Percentiles rank a stretch among this genome's conserved stretches.
Conservation (phyloP, 495 filamentous ascomycete genomes). For the Talaromyces borbonicus region DNA sequence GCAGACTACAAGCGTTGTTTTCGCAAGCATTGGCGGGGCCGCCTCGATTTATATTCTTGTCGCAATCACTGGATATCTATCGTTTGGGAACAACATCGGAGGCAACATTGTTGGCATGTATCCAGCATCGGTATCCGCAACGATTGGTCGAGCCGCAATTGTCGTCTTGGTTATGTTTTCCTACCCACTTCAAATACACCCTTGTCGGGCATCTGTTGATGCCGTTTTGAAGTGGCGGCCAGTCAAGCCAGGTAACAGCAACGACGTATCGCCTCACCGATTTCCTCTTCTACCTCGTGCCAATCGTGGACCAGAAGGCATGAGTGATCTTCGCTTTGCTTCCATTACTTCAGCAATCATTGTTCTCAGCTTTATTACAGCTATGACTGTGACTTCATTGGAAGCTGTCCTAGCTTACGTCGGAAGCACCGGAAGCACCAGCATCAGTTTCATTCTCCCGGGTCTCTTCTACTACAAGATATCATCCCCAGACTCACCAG, state of each 20-base stretch:
- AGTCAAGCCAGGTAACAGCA: constrained; percentile 25
- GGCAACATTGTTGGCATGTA: constrained; percentile 97
- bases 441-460: constrained; percentile 92
- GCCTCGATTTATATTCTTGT: constrained; percentile 78
- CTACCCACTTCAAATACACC: constrained; percentile 90
- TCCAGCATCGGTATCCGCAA: constrained; percentile 67
- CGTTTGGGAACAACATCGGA: constrained; percentile 75
- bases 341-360: constrained; percentile 79
- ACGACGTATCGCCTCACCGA: constrained; percentile 36
- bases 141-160: constrained; percentile 88
- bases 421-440: constrained; percentile 84
- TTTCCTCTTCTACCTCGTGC: constrained; percentile 30
- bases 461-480: constrained; percentile 99
- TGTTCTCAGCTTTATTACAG: constrained; percentile 71
- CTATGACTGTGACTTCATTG: constrained; percentile 82
- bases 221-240: constrained; percentile 90
- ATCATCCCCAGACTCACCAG: constrained; percentile 67
- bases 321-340: constrained; percentile 84
- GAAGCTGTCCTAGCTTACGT: constrained; percentile 92
- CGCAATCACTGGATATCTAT: constrained; percentile 89
- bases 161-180: constrained; percentile 96
- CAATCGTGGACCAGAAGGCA: constrained; percentile 38
- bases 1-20: constrained; percentile 70
- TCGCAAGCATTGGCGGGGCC: constrained; percentile 72
- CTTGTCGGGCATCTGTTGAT: constrained; percentile 85